phyloP scores from a whole-genome alignment of 2,329 filamentous ascomycete species.

The Colletotrichum horii region DNA sequence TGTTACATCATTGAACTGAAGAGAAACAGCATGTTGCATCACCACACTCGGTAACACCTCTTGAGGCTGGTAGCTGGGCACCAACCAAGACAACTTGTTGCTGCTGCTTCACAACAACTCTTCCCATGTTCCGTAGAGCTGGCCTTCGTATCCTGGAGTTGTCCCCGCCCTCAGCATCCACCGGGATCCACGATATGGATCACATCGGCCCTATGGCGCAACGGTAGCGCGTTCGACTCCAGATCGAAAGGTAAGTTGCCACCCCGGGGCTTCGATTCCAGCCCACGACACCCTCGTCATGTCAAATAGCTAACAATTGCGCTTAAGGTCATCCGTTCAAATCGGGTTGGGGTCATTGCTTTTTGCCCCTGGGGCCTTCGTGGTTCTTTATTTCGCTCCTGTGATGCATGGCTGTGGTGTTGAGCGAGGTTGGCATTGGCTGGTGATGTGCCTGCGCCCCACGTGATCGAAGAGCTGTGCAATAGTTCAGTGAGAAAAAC shows the following conservation, averaged over 20 bases:
- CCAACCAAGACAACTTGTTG: neutral
- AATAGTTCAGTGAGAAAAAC: neutral
- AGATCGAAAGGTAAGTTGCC: too few relatives aligned
- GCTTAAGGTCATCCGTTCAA: conserved; percentile 10
- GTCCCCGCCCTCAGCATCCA: neutral
- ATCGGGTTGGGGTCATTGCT: neutral
- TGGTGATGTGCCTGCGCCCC: neutral
- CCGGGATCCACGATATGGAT: neutral
- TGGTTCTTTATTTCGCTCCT: neutral
- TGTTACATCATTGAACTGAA: neutral
- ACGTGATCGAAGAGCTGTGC: neutral
- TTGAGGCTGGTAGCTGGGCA: neutral
- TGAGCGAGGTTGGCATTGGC: neutral
- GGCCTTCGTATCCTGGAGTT: neutral
- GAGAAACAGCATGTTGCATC: neutral
- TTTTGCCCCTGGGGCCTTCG: neutral
- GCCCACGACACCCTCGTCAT: too few relatives aligned
- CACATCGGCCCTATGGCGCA: conserved; percentile 1
- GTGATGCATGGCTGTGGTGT: neutral
- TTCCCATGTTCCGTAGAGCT: neutral
- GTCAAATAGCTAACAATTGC: too few relatives aligned
- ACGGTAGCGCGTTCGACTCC: conserved; percentile 16
- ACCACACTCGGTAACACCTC: neutral
- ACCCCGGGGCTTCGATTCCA: too few relatives aligned
- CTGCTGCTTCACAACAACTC: neutral